Evolutionary conservation across 2,329 filamentous ascomycete species (phyloP), one percentile per base, ranked within the genome.

Genomic region (Botrytis byssoidea): DNA sequence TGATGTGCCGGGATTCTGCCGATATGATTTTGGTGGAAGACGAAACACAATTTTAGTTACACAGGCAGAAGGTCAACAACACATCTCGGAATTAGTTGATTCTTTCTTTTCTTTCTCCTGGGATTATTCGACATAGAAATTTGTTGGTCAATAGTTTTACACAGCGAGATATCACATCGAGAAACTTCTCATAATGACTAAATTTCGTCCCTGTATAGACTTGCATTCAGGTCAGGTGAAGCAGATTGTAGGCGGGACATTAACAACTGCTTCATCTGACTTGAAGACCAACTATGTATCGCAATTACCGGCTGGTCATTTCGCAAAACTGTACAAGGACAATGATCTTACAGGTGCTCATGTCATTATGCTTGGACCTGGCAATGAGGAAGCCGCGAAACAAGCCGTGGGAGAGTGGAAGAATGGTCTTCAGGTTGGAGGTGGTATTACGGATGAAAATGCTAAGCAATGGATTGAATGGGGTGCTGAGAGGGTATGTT

Each of bases 191-290:
- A 84, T 76, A 61, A 97, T 99, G 96, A 98, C 96, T 4, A 90
- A 91, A 78, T 99, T 99, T 81, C 88, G 96, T 57, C 96, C 96
- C 32, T 99, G 96, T 81, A 98, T 99, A 83, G 96, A 99, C 84
- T 89, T 99, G 71, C 96, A 99, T 83, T 92, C 95, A n/a, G 96
- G 96, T 22, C 92, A 95, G 81, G 96, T 99, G 74, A 99, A 99
- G 86, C 96, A 99, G 83, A 99, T 99, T 79, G 95, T 99, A 59
- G 96, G 96, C 78, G 95, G 96, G 74, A 98, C 96, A 2, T 88
- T 99, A 75, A 92, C 92, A 83, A 88, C 88, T 81, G 82, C 87
- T 14, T 88, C 88, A 1, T 82, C 86, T 10, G 86, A 88, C 73
- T 87, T 98, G 73, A 92, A 94, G 84, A 98, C 95, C 66, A 99